A percentile compares a stretch with the other conserved stretches of the same genome.
These are phyloP conservation scores for Incumbomyces lentus DNA, from an alignment of 2,329 filamentous ascomycete genomes.

Conservation along the genomic window DNA sequence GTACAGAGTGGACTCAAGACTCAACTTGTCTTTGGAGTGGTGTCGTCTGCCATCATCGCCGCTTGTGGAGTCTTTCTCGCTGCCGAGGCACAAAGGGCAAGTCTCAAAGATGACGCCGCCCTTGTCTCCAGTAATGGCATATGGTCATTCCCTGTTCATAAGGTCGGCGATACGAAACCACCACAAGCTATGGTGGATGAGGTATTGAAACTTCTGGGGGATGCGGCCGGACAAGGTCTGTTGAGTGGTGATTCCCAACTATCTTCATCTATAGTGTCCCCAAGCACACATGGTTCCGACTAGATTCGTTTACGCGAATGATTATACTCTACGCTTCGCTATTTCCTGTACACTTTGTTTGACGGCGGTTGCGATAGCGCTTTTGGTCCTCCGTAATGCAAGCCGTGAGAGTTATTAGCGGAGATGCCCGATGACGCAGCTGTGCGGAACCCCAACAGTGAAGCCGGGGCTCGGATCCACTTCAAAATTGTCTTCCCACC, in stretches of 20 bases:
- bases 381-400: no score
- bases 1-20: constrained; percentile 94
- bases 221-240: not conserved
- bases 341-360: no score
- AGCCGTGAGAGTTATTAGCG: no score
- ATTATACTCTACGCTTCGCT: no score
- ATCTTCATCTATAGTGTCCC: no score
- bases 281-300: not conserved
- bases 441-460: no score
- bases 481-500: constrained; percentile 8
- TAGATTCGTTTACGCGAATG: not conserved
- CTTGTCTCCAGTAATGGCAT: not conserved
- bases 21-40: constrained; percentile 54
- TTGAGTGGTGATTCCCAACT: not conserved
- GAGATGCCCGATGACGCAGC: no score
- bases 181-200: not conserved
- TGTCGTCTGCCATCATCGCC: constrained; percentile 34
- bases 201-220: not conserved
- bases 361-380: no score
- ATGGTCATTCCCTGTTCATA: not conserved
- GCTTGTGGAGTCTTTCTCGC: constrained; percentile 36
- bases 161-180: not conserved
- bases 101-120: not conserved
- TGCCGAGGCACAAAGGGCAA: constrained; percentile 24
- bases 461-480: not conserved